Evolutionary conservation across 192 early-diverging fungal genomes (phyloP), one percentile per base, ranked within the genome.

Genomic region (Helicostylum pulchrum): DNA sequence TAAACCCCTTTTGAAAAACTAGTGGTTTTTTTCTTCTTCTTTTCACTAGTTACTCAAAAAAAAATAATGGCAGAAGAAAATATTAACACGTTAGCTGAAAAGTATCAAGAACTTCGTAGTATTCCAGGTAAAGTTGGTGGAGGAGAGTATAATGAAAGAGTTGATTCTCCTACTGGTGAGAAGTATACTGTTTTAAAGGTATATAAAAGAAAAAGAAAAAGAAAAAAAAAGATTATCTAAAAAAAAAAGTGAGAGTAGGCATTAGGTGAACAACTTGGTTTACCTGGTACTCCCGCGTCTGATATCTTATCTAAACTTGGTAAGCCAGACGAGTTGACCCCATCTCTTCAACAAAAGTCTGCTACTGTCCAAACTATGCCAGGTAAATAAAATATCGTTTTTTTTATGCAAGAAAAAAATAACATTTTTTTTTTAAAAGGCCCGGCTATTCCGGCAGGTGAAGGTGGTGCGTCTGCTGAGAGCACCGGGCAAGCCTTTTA

Each of bases 321-420:
- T 11, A 64, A 79, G 14, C 80, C 80, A 23, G 80, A 82, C 53
- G 80, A 82, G 55, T 51, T 79, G 12, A 78, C 67, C 10, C 73
- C 68, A n/a, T 47, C 59, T 17, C 56, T 79, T 60, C 65, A 71
- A 3, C 43, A 54, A n/a, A 52, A 39, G 17, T 30, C 48, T 8
- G 39, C 58, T 20, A 17, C 36, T 50, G 17, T 74, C 17, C 17
- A 53, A 14, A 68, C 67, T 20, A 75, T 75, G 73, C 73, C 73
- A 39, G 73, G 73, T 74, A 64, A 58, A 23, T 0, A 15, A 12
- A 26, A 23, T 6, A 26, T 11, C 26, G 44, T 49, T 17, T 49
- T 36, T 31, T 42, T 21, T 52, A 61, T 61, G 34, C 39, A 6
- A 44, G n/a, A 15, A 4, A 15, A 4, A 9, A 21, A 17, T 45